Base-by-base conservation (phyloP, 768 basidiomycete species). In the Butyriboletus loyo region DNA sequence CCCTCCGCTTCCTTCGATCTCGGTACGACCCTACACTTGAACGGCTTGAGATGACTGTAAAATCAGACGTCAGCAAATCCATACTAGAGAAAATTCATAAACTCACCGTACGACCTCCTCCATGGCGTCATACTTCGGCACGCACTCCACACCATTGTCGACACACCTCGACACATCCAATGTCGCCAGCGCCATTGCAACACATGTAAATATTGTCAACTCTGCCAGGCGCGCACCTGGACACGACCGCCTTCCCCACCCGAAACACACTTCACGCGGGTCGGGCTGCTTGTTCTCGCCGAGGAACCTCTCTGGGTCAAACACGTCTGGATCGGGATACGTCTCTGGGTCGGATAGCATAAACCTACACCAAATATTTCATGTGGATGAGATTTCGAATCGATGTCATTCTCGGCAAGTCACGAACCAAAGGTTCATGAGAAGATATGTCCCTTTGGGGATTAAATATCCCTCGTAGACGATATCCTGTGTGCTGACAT, bases 391-490 rank as follows among this genome's bases (percentile, higher is more conserved):
- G 17, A 7, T 36, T 0, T 40, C 7, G 30, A 5, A 27, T 17
- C 1, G 6, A 15, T 15, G 14, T 21, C 6, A 11, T 35, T 11
- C 14, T n/a, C 24, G 9, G 3, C 2, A 14, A 2, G 13, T 2
- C 39, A 57, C 53, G 2, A 3, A 63, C 64, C 58, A 60, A 4
- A 42, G 15, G 3, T 56, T 63, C n/a, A n/a, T n/a, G n/a, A n/a
- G n/a, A n/a, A n/a, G n/a, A n/a, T n/a, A n/a, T n/a, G n/a, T n/a
- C n/a, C 4, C 66, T 30, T 68, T 61, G 1, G 66, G 56, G 2
- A 66, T 68, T 0, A 57, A n/a, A 30, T 64, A 57, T 2, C 59
- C 64, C 1, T 60, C 24, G 14, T 56, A 54, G 45, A 48, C 36
- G 2, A 4, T 21, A 2, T 48, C 50, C 5, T 50, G 27, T 8